Conservation (phyloP, 306 rosid genomes). For the Gillenia trifoliata region DNA sequence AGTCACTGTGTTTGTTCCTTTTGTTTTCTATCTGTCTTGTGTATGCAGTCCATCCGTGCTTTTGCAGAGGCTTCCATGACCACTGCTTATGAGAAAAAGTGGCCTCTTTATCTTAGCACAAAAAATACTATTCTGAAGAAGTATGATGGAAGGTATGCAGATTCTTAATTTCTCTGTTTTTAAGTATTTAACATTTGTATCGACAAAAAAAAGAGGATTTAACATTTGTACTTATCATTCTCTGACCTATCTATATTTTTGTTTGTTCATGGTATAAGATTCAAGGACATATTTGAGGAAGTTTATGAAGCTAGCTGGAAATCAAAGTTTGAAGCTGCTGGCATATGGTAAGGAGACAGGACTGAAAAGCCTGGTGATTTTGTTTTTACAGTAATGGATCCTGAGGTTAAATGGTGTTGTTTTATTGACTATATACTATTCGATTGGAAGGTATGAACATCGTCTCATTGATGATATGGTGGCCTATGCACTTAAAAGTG, state of each 20-base stretch:
- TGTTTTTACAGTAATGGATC: not conserved
- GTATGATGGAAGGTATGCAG: slow-evolving; percentile 89
- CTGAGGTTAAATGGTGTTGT: not conserved
- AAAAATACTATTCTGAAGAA: slow-evolving; percentile 97
- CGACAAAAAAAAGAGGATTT: not conserved
- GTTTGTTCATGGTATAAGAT: slow-evolving; percentile 49
- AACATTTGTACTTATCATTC: not conserved
- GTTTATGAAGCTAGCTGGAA: slow-evolving; percentile 91
- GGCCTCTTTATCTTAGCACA: slow-evolving; percentile 99
- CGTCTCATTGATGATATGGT: slow-evolving; percentile 99
- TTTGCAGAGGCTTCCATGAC: slow-evolving; percentile 94
- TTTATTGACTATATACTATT: slow-evolving; percentile 17
- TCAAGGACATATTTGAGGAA: slow-evolving; percentile 99
- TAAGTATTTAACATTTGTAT: not conserved
- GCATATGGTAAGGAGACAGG: slow-evolving; percentile 58
- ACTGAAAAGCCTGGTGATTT: slow-evolving; percentile 18
- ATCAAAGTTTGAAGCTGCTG: slow-evolving; percentile 88
- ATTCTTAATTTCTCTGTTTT: slow-evolving; percentile 8
- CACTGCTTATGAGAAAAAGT: slow-evolving; percentile 80
- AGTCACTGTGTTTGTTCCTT: slow-evolving; percentile 9
- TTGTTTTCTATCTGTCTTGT: slow-evolving; percentile 15
- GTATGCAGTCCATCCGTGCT: slow-evolving; percentile 71
- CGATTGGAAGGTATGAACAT: slow-evolving; percentile 81
- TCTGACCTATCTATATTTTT: not conserved
- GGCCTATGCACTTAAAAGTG: slow-evolving; percentile 95